These are phyloP conservation scores for Andrographis paniculata DNA, from an alignment of 305 asterid genomes.

Conservation along the genomic window DNA sequence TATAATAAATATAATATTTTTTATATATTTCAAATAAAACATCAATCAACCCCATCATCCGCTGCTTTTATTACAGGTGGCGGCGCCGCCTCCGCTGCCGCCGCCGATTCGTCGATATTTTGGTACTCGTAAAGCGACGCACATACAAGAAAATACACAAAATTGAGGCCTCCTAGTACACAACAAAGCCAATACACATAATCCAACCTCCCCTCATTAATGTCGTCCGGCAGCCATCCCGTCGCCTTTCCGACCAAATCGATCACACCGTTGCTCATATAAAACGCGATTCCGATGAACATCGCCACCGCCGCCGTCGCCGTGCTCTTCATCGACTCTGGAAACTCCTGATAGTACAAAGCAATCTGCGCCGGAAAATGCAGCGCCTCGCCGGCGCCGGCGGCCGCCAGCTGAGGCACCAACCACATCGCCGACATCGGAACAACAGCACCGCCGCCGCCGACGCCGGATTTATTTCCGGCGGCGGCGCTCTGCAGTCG, in stretches of 20 bases:
- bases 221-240: constrained; percentile 69
- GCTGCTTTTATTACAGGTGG: constrained; percentile 13
- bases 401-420: constrained; percentile 55
- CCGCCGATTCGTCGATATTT: constrained; percentile 20
- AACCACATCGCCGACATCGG: constrained; percentile 71
- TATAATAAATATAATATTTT: too few relatives aligned
- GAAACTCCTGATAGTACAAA: constrained; percentile 69
- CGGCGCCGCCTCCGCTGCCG: too few relatives aligned
- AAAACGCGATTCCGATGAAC: constrained; percentile 57
- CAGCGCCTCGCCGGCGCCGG: constrained; percentile 75
- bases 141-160: constrained; percentile 44
- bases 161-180: constrained; percentile 37
- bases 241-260: constrained; percentile 37
- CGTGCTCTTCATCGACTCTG: constrained; percentile 44
- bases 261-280: constrained; percentile 46
- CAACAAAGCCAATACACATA: constrained; percentile 54
- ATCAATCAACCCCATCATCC: background rate
- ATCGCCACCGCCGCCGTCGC: constrained; percentile 62
- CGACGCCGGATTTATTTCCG: constrained; percentile 3
- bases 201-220: constrained; percentile 63
- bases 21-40: too few relatives aligned
- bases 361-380: constrained; percentile 64
- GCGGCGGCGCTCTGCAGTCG: constrained; percentile 26
- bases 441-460: constrained; percentile 14
- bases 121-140: constrained; percentile 40